These are phyloP conservation scores for Grosmannia clavigera DNA, from an alignment of 2,329 filamentous ascomycete species.

Conservation along the genomic window DNA sequence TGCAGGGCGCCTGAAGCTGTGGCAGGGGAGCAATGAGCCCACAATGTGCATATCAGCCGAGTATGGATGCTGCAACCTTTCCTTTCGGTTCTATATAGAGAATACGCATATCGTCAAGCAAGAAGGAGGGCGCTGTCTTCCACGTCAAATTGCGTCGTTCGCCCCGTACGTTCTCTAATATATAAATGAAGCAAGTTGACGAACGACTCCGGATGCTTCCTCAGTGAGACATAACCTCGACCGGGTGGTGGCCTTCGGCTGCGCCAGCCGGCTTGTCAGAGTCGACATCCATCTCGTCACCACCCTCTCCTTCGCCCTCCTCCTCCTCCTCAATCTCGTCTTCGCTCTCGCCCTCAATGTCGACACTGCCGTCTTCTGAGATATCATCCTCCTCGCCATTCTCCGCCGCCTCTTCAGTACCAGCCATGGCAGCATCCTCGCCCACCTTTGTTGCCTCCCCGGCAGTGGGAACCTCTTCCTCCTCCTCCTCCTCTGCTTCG, in stretches of 20 bases:
- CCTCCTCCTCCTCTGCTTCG: conserved; percentile 58
- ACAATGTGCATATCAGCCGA: neutral
- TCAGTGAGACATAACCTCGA: conserved; percentile 18
- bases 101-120: neutral
- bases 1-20: conserved; percentile 19
- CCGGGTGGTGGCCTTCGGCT: conserved; percentile 10
- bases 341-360: conserved; percentile 26
- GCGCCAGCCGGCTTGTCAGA: conserved; percentile 14
- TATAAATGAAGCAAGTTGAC: neutral
- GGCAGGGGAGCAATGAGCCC: conserved; percentile 13
- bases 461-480: conserved; percentile 21
- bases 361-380: conserved; percentile 26
- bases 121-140: neutral
- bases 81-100: neutral
- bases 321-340: conserved; percentile 25
- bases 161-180: neutral
- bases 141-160: neutral
- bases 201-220: neutral
- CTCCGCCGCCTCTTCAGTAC: conserved; percentile 18
- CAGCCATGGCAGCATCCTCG: conserved; percentile 22
- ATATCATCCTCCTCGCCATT: conserved; percentile 23
- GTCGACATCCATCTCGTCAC: conserved; percentile 24
- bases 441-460: conserved; percentile 7
- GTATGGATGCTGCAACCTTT: neutral
- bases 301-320: conserved; percentile 17